Evolutionary conservation across 139 green algal genomes (phyloP).

Genomic region (Haematococcus sp.): DNA sequence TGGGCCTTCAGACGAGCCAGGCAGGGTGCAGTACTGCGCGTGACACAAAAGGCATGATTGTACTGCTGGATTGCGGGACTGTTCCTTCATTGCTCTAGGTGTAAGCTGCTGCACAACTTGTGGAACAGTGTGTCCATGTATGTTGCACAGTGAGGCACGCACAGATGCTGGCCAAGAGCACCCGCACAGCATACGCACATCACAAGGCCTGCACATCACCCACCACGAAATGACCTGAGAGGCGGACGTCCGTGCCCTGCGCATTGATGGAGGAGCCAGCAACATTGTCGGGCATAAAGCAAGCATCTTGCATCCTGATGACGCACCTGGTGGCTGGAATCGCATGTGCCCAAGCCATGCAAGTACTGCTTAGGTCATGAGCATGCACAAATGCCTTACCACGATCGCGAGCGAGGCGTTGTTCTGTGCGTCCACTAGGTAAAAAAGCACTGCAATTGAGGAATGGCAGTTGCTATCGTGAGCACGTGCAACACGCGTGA

Average conservation of each 20-base stretch:
- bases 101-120: too few species aligned
- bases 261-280: background rate
- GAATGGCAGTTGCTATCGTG: too few species aligned
- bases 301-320: background rate
- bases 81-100: too few species aligned
- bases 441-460: constrained; percentile 44
- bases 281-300: background rate
- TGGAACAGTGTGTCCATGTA: too few species aligned
- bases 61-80: too few species aligned
- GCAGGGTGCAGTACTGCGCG: constrained; percentile 34
- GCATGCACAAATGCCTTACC: constrained; percentile 3
- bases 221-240: constrained; percentile 50
- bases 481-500: too few species aligned
- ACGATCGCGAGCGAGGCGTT: constrained; percentile 27
- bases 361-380: background rate
- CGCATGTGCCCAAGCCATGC: background rate
- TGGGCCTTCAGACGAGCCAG: constrained; percentile 23
- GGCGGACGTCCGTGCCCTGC: constrained; percentile 45
- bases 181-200: too few species aligned
- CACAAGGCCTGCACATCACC: too few species aligned
- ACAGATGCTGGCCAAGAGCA: too few species aligned
- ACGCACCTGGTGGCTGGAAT: too few species aligned
- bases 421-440: constrained; percentile 38
- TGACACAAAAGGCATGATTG: too few species aligned
- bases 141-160: too few species aligned